Evolutionary conservation across 495 filamentous ascomycete genomes (phyloP), one percentile per base, ranked within the genome.

Genomic region (Pseudotulostoma volvatum): DNA sequence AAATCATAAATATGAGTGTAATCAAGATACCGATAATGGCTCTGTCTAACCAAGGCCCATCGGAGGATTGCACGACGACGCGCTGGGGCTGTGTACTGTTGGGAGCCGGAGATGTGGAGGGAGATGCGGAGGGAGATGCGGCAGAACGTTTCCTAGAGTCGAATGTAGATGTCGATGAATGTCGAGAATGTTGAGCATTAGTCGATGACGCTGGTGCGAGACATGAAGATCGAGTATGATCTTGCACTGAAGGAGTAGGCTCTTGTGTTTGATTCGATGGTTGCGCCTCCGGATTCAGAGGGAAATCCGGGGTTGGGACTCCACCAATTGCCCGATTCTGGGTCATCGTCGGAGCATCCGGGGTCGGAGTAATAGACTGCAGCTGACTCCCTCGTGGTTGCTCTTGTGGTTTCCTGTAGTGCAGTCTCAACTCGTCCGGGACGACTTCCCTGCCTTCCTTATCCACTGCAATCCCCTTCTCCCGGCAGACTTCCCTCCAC

Each of bases 401-500:
- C 69, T 59, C 43, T 66, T 25, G 35, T 28, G 8, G 52, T 43
- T 67, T 61, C 36, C 53, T 53, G 51, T 66, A 68, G 8, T 55
- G 59, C 42, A 72, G 43, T 39, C 53, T 52, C 47, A 75, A 46
- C 44, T 64, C 66, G 35, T 65, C 66, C 9, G 64, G 65, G 16
- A 70, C 54, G 5, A 41, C 50, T 43, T 55, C 59, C 44, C 52
- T 54, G 33, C 48, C 53, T 13, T 52, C 61, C 16, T 49, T 58
- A 17, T 57, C 59, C 21, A 63, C 58, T 37, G 57, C 59, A 9
- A 61, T 58, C 33, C 69, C 70, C 43, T 57, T 54, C 55, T 75
- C 70, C 45, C 51, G 47, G 46, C 67, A 75, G 31, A 52, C 54
- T 43, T 63, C 73, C 57, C 76, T 74, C 48, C 74, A 68, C 61